Conservation (phyloP, 192 early-diverging fungal genomes). For the Entomortierella beljakovae region DNA sequence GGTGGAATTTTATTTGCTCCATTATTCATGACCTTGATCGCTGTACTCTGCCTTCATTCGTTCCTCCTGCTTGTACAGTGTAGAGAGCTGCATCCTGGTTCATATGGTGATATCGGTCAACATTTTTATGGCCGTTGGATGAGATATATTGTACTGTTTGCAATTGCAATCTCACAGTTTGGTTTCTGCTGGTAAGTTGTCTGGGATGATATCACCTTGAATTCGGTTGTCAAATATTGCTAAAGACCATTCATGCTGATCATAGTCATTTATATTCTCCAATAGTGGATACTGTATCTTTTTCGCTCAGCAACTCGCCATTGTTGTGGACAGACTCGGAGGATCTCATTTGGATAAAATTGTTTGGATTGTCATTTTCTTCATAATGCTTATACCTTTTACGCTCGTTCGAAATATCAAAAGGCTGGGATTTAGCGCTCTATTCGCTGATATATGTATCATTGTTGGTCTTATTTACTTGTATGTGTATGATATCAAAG, state of each 20-base stretch:
- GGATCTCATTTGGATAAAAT: constrained; percentile 72
- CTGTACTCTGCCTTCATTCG: constrained; percentile 70
- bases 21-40: constrained; percentile 70
- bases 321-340: constrained; percentile 76
- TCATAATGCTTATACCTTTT: constrained; percentile 82
- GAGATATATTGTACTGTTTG: constrained; percentile 72
- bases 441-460: constrained; percentile 91
- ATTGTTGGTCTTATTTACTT: constrained; percentile 84
- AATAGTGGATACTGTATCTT: constrained; percentile 80
- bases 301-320: constrained; percentile 86
- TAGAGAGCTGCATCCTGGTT: constrained; percentile 70
- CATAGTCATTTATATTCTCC: neutral
- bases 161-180: constrained; percentile 81
- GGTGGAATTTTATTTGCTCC: constrained; percentile 78
- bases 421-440: constrained; percentile 80
- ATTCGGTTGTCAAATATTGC: too few species aligned
- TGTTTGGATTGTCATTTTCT: constrained; percentile 74
- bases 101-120: constrained; percentile 78
- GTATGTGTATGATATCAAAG: constrained; percentile 77
- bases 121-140: constrained; percentile 74
- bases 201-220: neutral
- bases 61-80: constrained; percentile 76
- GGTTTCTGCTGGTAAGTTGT: constrained; percentile 81
- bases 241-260: too few species aligned
- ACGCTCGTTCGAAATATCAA: constrained; percentile 89